Evolutionary conservation across 495 filamentous ascomycete species (phyloP).

Genomic region (Stereocaulon alpinum): DNA sequence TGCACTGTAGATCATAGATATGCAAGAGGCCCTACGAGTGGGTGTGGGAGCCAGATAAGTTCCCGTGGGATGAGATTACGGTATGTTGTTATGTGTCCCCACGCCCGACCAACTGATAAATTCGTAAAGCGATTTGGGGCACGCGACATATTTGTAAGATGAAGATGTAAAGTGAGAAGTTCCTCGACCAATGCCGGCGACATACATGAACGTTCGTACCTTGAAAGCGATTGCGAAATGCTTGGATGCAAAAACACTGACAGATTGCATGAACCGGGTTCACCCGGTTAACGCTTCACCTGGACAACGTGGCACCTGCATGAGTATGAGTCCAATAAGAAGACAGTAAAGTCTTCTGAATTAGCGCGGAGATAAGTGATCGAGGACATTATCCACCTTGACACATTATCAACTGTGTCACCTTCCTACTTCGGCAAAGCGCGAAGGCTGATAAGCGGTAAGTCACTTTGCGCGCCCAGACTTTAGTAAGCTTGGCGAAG

Average conservation of each 20-base stretch:
- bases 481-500: too few species aligned
- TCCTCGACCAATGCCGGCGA: neutral
- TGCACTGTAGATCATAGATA: neutral
- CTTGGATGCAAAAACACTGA: neutral
- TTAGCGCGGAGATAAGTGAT: too few species aligned
- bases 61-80: conserved; percentile 1
- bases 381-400: too few species aligned
- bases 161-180: neutral
- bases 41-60: neutral
- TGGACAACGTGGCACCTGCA: neutral
- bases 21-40: neutral
- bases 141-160: neutral
- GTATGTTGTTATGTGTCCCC: neutral
- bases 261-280: too few species aligned
- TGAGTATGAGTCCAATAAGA: neutral
- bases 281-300: too few species aligned
- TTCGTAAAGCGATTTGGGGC: neutral
- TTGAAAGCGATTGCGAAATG: neutral
- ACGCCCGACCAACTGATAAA: neutral
- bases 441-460: too few species aligned
- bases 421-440: too few species aligned
- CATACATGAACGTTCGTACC: too few species aligned
- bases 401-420: too few species aligned
- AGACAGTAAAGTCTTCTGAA: neutral
- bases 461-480: too few species aligned